Evolutionary conservation across 1,139 yeast genomes (phyloP), one percentile per base, ranked within the genome.

Genomic region (Protomyces gravidus): DNA sequence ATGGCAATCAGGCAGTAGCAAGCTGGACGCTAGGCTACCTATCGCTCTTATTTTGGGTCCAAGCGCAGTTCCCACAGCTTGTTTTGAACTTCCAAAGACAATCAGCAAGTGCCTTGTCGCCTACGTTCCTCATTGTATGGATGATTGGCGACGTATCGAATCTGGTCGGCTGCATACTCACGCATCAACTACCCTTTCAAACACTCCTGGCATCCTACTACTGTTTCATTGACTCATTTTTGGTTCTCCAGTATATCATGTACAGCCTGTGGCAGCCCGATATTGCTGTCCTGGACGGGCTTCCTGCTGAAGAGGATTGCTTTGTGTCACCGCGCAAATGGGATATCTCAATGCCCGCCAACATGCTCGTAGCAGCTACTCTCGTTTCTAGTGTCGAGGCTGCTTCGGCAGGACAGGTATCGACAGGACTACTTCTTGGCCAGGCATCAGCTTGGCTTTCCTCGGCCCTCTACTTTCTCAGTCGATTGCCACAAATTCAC

Each of bases 21-120:
- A 50, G 57, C 11, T 57, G 60, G 60, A 17, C 46, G 7, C 45
- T 57, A 11, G 60, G 60, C 17, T 36, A 45, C 27, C 40, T 48
- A n/a, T 53, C 58, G 9, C 50, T 53, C 28, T 5, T 53, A 9
- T 57, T 48, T 19, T 57, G 50, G 56, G 30, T 46, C 19, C 56
- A 50, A 32, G 0, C 98, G 90, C 70, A 84, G 89, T 19, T 72
- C 83, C 62, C 82, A 84, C 67, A 90, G 90, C 68, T 87, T 27
- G 48, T 55, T 40, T 23, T 55, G 49, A 48, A 55, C 26, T 46
- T 86, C 71, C 76, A 76, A 33, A 81, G 79, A 69, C 84, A 87
- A 68, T 85, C 95, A 0, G 95, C 94, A 0, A 95, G 85, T 42
- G 97, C 97, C 0, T 77, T 92, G 30, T 86, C 96, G 5, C 80